Evolutionary conservation across 1,284 basidiomycete species (phyloP), one percentile per base, ranked within the genome.

Genomic region (Boletus smithii): DNA sequence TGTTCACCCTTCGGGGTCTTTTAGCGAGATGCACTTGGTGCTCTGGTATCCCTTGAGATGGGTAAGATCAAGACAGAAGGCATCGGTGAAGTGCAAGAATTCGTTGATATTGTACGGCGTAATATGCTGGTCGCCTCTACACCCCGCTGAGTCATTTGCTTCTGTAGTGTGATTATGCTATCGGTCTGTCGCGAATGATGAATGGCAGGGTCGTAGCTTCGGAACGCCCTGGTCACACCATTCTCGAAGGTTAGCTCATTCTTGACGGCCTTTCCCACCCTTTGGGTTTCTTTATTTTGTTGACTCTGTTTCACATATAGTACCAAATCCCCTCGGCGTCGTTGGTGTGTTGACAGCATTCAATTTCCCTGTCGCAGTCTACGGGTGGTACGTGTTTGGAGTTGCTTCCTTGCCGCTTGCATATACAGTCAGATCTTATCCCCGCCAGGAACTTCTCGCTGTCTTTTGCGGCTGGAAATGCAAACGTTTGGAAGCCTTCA

Each of bases 1-100:
- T 32, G 20, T 33, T 52, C 38, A 44, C 38, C 24, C 16, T 16
- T 42, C 23, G 26, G 13, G 8, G 34, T 44, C 44, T 50, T 46
- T 41, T 48, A 92, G 85, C 77, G 86, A 36, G 81, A 87, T 47
- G 88, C 80, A 29, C 76, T 98, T 10, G 95, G 95, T 33, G 85
- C 88, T 20, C 75, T 91, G 18, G 80, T 91, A 7, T 86, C 88
- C 32, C 74, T 95, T 16, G 94, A 97, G 69, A 97, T 97, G 94
- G 94, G 95, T 64, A 98, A 98, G 71, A 94, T 97, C 56, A 79
- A 77, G 58, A 86, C 87, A n/a, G 94, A 97, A 66, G 94, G 93
- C 27, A 76, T 86, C 37, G 93, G 93, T 16, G 93, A 97, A 70
- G 92, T 97, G 1, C 91, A 94, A 63, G 92, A 97, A 70, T 94